phyloP scores from a whole-genome alignment of 768 basidiomycete species.

The Phanerodontia chrysosporium region DNA sequence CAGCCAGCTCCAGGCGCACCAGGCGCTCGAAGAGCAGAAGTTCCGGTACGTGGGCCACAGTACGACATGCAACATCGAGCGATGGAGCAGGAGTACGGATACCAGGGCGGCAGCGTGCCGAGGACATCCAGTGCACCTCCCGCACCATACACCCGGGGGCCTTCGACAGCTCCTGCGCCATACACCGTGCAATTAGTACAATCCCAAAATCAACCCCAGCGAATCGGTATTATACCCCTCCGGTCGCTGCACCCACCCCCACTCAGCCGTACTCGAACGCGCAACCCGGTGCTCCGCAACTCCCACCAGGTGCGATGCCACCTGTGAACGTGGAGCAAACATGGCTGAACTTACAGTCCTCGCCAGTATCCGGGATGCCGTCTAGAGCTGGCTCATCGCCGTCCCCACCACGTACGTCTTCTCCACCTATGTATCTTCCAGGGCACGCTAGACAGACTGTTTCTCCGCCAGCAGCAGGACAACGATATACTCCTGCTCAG shows the following conservation, averaged over 20 bases:
- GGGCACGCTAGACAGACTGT: slow-evolving; percentile 18
- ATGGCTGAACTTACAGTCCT: slow-evolving; percentile 25
- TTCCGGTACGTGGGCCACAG: slow-evolving; percentile 81
- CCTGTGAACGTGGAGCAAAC: slow-evolving; percentile 36
- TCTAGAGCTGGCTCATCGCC: slow-evolving; percentile 28
- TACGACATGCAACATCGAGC: slow-evolving; percentile 93
- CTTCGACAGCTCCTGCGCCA: slow-evolving; percentile 13
- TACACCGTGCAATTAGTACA: slow-evolving; percentile 22
- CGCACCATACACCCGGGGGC: not conserved
- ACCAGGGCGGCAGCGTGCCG: slow-evolving; percentile 12
- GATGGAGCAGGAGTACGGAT: slow-evolving; percentile 83
- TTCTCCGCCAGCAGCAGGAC: slow-evolving; percentile 37
- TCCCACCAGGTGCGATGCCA: slow-evolving; percentile 62
- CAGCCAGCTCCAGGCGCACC: slow-evolving; percentile 41
- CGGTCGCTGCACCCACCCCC: slow-evolving; percentile 35
- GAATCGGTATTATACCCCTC: slow-evolving; percentile 28
- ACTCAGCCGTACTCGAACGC: slow-evolving; percentile 21
- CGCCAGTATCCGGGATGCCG: slow-evolving; percentile 8
- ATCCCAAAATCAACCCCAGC: slow-evolving; percentile 32
- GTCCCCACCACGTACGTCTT: slow-evolving; percentile 27
- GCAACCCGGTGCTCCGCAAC: slow-evolving; percentile 32
- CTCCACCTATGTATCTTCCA: not conserved
- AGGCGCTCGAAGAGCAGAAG: slow-evolving; percentile 71
- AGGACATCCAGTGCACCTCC: slow-evolving; percentile 13
- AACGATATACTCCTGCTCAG: slow-evolving; percentile 31